Base-by-base conservation (phyloP, 1,284 basidiomycete genomes). In the Fomitopsis betulina region DNA sequence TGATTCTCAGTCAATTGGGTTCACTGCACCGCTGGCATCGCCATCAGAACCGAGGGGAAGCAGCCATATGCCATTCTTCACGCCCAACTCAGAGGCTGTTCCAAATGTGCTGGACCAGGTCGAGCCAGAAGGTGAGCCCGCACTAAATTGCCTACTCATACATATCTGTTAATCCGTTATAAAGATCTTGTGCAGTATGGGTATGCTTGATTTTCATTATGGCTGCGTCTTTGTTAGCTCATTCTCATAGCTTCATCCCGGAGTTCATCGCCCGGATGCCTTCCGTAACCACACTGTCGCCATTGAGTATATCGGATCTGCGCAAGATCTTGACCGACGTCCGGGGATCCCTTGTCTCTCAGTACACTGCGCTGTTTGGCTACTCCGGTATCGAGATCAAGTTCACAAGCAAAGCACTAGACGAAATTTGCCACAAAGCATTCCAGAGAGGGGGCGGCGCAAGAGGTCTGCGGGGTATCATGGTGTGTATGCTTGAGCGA, bases 241-340 rank as follows among this genome's bases (percentile, higher is more conserved):
- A 39, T 21, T 23, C 7, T 30, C 8, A 33, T 56, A 90, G 89
- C 0, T 89, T 97, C 62, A 98, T 98, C 58, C 96, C 96, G 9
- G 96, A 97, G 74, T 97, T 98, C 68, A 82, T 96, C 42, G 94
- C 93, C 23, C 89, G 96, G 33, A 74, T 97, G 19, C 96, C 96
- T 4, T 90, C 93, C 35, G 80, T 95, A 40, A 93, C 94, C 1
- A 86, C 93, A 0, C 81, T 98, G 10, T 76, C 88, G 15, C 87
- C 92, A 4, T 79, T 98, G 1, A 77, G 71, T 70, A 84, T 75
- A 67, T 79, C 67, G 55, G 96, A 98, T 69, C 80, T 98, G 9
- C 83, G 94, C n/a, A 84, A 88, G 12, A 92, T 98, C 59, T 79
- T 98, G 49, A 94, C 89, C 0, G 94, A 98, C 67, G 94, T 98